Base-by-base conservation (phyloP, 371 early-diverging fungal species). In the Rhizopus delemar region DNA sequence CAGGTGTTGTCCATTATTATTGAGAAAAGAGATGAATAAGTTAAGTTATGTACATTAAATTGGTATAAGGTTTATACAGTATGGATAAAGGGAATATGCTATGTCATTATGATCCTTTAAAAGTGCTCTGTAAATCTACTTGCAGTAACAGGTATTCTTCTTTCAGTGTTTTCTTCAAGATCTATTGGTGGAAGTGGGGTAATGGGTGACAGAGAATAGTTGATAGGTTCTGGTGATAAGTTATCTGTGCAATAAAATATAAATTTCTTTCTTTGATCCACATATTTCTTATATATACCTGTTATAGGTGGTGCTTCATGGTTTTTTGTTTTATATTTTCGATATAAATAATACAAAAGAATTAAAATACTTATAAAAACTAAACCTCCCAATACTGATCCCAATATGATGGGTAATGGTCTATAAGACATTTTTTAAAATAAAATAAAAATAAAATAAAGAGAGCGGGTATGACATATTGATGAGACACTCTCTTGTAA, bases 41-140 rank as follows among this genome's bases (percentile, higher is more conserved):
- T 22, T 22, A 22, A 22, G 22, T 22, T 22, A 22, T 22, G 22
- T 22, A 22, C 22, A 22, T 22, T 22, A 22, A 22, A 22, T 22
- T 22, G 2, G 22, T 22, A 2, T 22, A 22, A 22, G 2, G 22
- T 22, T 22, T 22, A 22, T 22, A 22, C 22, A 22, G 22, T 22
- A 22, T 22, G 22, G 2, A 22, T 22, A 22, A 22, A 1, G 22
- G 22, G 22, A 22, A 22, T 22, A 22, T 22, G 22, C 22, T 22
- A 22, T 22, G 22, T 22, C 22, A 22, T 22, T 22, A 22, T 2
- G 22, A 22, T 5, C 5, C 8, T 49, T 36, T 61, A 50, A 43
- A 61, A 61, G 31, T 51, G 56, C 22, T 61, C 62, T 9, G 31
- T 49, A 51, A 61, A 61, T 4, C 62, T 12, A 43, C 62, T 61